Evolutionary conservation across 2,329 filamentous ascomycete species (phyloP).

Genomic region (Capronia americana): DNA sequence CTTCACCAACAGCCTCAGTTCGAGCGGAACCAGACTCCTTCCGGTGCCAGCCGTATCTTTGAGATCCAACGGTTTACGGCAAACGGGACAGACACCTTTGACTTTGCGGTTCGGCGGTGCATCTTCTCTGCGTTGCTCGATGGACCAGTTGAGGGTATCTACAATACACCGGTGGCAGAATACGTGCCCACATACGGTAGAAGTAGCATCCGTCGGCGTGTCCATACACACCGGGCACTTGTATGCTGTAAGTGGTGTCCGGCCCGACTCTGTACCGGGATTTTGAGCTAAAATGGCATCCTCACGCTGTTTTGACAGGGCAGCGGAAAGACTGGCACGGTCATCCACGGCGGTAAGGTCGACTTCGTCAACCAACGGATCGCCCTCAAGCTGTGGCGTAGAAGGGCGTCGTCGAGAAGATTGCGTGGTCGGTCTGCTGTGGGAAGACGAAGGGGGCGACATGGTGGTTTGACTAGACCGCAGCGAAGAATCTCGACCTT

Average conservation of each 20-base stretch:
- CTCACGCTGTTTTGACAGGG: constrained; percentile 60
- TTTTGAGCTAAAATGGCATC: constrained; percentile 56
- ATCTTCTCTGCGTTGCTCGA: constrained; percentile 54
- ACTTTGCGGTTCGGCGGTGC: constrained; percentile 42
- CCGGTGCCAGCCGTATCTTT: constrained; percentile 45
- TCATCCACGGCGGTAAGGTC: constrained; percentile 58
- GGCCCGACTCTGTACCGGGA: constrained; percentile 42
- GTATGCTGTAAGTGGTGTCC: constrained; percentile 54
- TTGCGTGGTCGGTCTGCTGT: constrained; percentile 4
- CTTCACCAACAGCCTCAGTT: constrained; percentile 35
- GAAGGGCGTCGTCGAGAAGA: constrained; percentile 6
- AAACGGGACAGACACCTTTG: constrained; percentile 54
- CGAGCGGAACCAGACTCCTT: constrained; percentile 35
- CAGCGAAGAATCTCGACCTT: constrained; percentile 11
- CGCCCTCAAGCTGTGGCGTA: neutral
- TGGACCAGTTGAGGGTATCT: constrained; percentile 63
- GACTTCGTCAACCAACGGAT: constrained; percentile 52
- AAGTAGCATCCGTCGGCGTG: constrained; percentile 63
- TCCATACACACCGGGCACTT: constrained; percentile 71
- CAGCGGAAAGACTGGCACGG: constrained; percentile 49
- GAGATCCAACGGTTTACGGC: constrained; percentile 50
- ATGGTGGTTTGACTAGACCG: constrained; percentile 9
- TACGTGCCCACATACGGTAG: constrained; percentile 66
- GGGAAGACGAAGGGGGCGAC: constrained; percentile 31
- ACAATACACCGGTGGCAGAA: constrained; percentile 70